phyloP scores from a whole-genome alignment of 73 alveolate species.

The Durusdinium trenchii region DNA sequence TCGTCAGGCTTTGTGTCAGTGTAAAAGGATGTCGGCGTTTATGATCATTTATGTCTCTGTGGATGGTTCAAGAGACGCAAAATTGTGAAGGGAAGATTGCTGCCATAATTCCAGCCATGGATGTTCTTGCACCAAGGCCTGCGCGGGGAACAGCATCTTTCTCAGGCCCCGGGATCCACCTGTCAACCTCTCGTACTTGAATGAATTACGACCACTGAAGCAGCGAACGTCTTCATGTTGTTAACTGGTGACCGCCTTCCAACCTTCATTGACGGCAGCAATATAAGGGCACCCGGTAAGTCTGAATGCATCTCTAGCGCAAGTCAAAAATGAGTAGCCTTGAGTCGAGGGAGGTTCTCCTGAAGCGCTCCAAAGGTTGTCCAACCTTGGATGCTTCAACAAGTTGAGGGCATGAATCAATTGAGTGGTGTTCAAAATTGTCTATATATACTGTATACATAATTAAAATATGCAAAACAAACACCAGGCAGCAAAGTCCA shows the following conservation, averaged over 20 bases:
- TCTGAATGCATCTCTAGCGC: not conserved
- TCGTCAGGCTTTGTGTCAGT: too few relatives aligned
- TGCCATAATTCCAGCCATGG: slow-evolving; percentile 36
- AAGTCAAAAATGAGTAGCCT: not conserved
- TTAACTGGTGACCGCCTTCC: not conserved
- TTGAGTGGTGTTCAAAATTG: too few relatives aligned
- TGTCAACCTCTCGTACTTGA: not conserved
- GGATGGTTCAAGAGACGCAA: not conserved
- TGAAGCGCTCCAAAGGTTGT: slow-evolving; percentile 84
- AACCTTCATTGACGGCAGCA: not conserved
- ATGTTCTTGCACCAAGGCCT: slow-evolving; percentile 32
- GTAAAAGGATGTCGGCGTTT: too few relatives aligned
- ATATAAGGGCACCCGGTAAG: not conserved
- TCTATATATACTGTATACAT: too few relatives aligned
- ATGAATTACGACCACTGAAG: not conserved
- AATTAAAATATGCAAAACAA: too few relatives aligned
- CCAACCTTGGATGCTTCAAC: slow-evolving; percentile 68
- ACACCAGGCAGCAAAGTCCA: too few relatives aligned
- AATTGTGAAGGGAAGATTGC: not conserved
- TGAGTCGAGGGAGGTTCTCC: slow-evolving; percentile 57
- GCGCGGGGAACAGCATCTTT: not conserved
- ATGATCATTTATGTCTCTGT: not conserved
- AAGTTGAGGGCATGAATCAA: too few relatives aligned
- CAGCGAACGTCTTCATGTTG: too few relatives aligned
- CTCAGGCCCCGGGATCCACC: too few relatives aligned